Base-by-base conservation (phyloP, 139 green algal genomes). In the Chlorella sp. region DNA sequence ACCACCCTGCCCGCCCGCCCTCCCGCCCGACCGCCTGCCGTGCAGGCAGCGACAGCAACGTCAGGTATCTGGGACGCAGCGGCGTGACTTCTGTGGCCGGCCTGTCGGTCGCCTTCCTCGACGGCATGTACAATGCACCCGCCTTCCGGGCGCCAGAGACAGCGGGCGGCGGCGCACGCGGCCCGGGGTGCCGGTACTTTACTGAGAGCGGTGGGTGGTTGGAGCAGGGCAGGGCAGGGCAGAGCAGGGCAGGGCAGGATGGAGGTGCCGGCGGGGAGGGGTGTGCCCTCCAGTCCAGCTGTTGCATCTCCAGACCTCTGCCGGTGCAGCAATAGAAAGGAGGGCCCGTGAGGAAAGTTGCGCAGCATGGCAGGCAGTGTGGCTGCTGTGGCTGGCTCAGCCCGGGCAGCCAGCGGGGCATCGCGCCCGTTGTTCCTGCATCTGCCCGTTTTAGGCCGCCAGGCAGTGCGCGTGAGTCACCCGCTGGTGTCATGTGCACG, bases 51-150 rank as follows among this genome's bases (percentile, higher is more conserved):
- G 89, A 90, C 36, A 88, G 92, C 64, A 92, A 92, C 37, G 85
- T 97, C 14, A 87, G 94, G 18, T 97, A 97, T 94, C 89, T 98
- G 53, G 96, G 96, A 7, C 88, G 91, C 7, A 86, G 91, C 32
- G 96, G 96, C 15, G 90, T 98, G 86, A 85, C 92, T 57, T 73
- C 71, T 2, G 60, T 98, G 32, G 71, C 89, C 32, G 95, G 95
- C 12, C 88, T 99, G 34, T 94, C 88, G 7, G 91, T 99, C 18
- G 97, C 96, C 19, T 98, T 95, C 87, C 90, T 99, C 66, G 97
- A 98, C 80, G 96, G 96, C n/a, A 91, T 64, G 0, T 97, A 95
- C 91, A 92, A 95, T 83, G 80, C 89, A 32, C 75, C 90, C 16
- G 73, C 90, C 15, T 97, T 88, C 80, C n/a, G 57, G 11, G 73